Evolutionary conservation across 129 eudicot genomes (phyloP).

Genomic region (Mikania micrantha): DNA sequence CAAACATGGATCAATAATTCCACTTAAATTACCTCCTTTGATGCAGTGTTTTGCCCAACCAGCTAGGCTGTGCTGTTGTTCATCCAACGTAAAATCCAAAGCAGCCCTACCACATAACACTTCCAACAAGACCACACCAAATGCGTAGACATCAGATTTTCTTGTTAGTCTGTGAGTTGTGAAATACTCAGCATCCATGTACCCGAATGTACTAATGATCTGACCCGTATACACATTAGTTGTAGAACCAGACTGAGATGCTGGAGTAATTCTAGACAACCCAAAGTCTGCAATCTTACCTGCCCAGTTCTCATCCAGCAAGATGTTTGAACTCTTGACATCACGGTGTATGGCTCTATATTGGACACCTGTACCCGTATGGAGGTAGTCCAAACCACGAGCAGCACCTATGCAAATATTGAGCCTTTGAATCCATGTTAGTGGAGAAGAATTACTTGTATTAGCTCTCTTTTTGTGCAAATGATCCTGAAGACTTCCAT

Average conservation of each 20-base stretch:
- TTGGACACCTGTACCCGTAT: slow-evolving; percentile 24
- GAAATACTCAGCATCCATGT: slow-evolving; percentile 34
- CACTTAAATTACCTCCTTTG: slow-evolving; percentile 13
- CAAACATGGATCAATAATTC: slow-evolving; percentile 29
- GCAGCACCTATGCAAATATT: slow-evolving; percentile 30
- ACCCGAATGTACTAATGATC: slow-evolving; percentile 28
- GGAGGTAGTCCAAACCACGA: slow-evolving; percentile 37
- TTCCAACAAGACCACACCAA: slow-evolving; percentile 43
- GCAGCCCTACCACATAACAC: slow-evolving; percentile 47
- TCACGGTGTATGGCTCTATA: slow-evolving; percentile 29
- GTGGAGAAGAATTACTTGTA: background rate
- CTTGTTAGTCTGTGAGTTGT: slow-evolving; percentile 27
- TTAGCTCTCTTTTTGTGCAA: slow-evolving; percentile 4
- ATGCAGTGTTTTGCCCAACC: slow-evolving; percentile 33
- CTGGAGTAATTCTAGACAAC: slow-evolving; percentile 23
- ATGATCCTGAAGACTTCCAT: slow-evolving; percentile 28
- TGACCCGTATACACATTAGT: slow-evolving; percentile 18
- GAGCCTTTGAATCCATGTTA: slow-evolving; percentile 28
- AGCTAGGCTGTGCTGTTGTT: slow-evolving; percentile 29
- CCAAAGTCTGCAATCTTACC: slow-evolving; percentile 30
- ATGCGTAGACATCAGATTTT: slow-evolving; percentile 46
- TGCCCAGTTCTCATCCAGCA: slow-evolving; percentile 23
- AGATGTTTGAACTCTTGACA: slow-evolving; percentile 28
- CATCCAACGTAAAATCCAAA: slow-evolving; percentile 31
- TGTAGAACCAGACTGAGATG: slow-evolving; percentile 14